Percentiles rank a stretch among this genome's conserved stretches.
Evolutionary conservation across 768 basidiomycete genomes (phyloP).

Genomic region (Xerocomellus dryophilus): DNA sequence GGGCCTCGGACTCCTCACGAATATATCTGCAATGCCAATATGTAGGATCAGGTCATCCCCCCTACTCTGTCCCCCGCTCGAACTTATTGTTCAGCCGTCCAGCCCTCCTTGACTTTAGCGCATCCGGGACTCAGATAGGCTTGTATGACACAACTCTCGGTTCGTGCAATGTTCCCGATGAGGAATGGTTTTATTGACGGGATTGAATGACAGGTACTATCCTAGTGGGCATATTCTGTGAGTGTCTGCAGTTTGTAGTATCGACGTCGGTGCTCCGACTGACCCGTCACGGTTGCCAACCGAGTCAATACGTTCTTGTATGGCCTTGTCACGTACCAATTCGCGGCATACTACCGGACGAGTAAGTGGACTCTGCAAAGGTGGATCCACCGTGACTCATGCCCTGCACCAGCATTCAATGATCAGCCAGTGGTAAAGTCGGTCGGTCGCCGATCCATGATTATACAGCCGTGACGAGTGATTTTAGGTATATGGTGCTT

Average conservation of each 20-base stretch:
- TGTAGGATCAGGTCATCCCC: no score
- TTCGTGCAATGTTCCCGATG: not conserved
- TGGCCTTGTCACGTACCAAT: slow-evolving; percentile 43
- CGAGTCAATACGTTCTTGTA: slow-evolving; percentile 34
- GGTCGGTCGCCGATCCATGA: not conserved
- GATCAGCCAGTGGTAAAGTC: slow-evolving; percentile 11
- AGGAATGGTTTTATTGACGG: not conserved
- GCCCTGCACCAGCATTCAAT: slow-evolving; percentile 21
- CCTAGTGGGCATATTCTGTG: slow-evolving; percentile 24
- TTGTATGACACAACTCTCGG: not conserved
- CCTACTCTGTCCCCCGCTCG: no score
- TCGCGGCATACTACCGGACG: slow-evolving; percentile 35
- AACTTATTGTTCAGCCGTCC: not conserved
- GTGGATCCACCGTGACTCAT: not conserved
- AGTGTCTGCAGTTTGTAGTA: not conserved
- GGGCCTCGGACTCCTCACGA: no score
- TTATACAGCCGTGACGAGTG: not conserved
- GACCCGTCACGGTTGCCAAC: not conserved
- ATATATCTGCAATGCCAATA: no score
- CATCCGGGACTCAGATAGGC: no score
- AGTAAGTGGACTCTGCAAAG: not conserved
- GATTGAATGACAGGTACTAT: slow-evolving; percentile 9
- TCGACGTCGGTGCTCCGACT: not conserved
- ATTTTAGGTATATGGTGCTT: slow-evolving; percentile 12
- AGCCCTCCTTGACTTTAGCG: not conserved